Conservation (phyloP, 352 stramenopile species). For the Globisporangium iwayamae region DNA sequence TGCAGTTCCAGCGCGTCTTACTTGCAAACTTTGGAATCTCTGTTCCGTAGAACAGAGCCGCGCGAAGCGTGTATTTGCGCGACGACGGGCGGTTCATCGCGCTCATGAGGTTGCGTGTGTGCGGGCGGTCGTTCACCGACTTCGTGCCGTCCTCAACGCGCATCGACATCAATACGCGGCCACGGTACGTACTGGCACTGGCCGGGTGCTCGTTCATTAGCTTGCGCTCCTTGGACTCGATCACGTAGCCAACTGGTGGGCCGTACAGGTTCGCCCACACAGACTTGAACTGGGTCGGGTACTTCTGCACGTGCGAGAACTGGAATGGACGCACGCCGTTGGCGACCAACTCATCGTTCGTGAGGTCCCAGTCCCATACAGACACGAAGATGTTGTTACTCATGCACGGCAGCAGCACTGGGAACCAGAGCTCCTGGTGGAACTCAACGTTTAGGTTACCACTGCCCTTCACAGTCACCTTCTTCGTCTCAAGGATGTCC, state of each 20-base stretch:
- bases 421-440: slow-evolving; percentile 87
- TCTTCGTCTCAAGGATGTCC: slow-evolving; percentile 64
- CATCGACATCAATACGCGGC: slow-evolving; percentile 62
- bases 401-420: slow-evolving; percentile 76
- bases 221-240: slow-evolving; percentile 28
- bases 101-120: slow-evolving; percentile 61
- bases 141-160: slow-evolving; percentile 65
- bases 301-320: slow-evolving; percentile 68
- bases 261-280: slow-evolving; percentile 86
- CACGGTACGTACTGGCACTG: slow-evolving; percentile 74
- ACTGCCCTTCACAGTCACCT: slow-evolving; percentile 62
- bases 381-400: slow-evolving; percentile 81
- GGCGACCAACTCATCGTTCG: slow-evolving; percentile 64
- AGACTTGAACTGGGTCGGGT: slow-evolving; percentile 47
- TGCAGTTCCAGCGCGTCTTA: slow-evolving; percentile 64
- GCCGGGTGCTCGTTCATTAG: slow-evolving; percentile 65
- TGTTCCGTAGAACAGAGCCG: slow-evolving; percentile 68
- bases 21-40: slow-evolving; percentile 77
- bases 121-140: slow-evolving; percentile 60
- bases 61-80: slow-evolving; percentile 57
- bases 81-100: slow-evolving; percentile 31
- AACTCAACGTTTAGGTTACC: slow-evolving; percentile 41
- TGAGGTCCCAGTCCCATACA: slow-evolving; percentile 80
- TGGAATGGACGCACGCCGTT: slow-evolving; percentile 64
- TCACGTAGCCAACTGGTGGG: slow-evolving; percentile 57